Conservation (phyloP, 2,329 filamentous ascomycete genomes). For the Pleomassaria siparia region DNA sequence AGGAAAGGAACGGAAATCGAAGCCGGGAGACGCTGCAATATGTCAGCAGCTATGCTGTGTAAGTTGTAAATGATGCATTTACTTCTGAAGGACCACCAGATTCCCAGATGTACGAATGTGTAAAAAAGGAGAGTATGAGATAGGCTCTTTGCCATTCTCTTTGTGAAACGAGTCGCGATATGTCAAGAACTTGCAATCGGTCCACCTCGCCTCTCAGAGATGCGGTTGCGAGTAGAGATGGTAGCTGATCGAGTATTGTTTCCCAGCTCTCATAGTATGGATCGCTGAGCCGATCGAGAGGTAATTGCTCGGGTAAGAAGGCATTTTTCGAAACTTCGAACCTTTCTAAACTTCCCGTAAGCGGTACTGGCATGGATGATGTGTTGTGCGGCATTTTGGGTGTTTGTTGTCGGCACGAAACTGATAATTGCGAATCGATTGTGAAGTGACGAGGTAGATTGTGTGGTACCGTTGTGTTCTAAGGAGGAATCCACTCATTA, state of each 20-base stretch:
- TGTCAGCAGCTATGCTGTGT: constrained; percentile 10
- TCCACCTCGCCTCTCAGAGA: constrained; percentile 73
- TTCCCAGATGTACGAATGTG: constrained; percentile 81
- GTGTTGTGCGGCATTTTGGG: neutral
- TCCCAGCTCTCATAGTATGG: constrained; percentile 91
- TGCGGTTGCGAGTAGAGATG: constrained; percentile 72
- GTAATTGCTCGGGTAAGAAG: constrained; percentile 75
- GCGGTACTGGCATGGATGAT: constrained; percentile 3
- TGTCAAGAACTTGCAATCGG: constrained; percentile 72
- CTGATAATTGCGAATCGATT: too few species aligned
- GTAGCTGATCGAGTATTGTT: constrained; percentile 72
- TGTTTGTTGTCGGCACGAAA: too few species aligned
- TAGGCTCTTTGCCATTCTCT: constrained; percentile 84
- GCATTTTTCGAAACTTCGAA: constrained; percentile 79
- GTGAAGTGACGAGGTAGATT: too few species aligned
- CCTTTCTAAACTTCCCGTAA: constrained; percentile 56
- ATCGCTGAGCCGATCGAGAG: constrained; percentile 72
- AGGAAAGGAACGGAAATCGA: constrained; percentile 35
- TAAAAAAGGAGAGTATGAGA: constrained; percentile 68
- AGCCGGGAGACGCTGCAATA: constrained; percentile 29
- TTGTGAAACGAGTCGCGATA: constrained; percentile 71
- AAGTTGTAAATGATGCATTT: constrained; percentile 14
- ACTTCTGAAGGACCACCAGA: constrained; percentile 70
- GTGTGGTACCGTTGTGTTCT: neutral
- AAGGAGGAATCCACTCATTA: too few species aligned